Base-by-base conservation (phyloP, 352 stramenopile genomes). In the Peronospora belbahrii region DNA sequence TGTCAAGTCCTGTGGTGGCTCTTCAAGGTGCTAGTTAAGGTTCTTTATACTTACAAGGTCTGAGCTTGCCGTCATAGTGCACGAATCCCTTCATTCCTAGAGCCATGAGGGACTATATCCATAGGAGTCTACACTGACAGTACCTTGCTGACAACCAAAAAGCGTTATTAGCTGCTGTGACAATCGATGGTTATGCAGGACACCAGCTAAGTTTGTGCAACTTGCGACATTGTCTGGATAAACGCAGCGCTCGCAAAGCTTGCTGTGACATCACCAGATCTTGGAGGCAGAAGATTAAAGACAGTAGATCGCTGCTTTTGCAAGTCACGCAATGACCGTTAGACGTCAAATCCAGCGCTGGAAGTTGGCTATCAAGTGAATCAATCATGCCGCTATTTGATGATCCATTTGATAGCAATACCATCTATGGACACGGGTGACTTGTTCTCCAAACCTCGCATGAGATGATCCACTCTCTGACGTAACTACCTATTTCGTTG, bases 161-260 rank as follows among this genome's bases (percentile, higher is more conserved):
- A 70, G 48, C 8, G 53, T 36, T 23, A 61, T 41, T 14, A 55
- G 52, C 10, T 70, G 61, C 25, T 59, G 57, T 4, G 67, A 40
- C 14, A 70, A 37, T 19, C 56, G 52, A 42, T 48, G 61, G 8
- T 70, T 56, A 1, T 43, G 42, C 8, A 70, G 37, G n/a, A 70
- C 48, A 8, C 61, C 59, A 14, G 59, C 58, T 17, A 77, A n/a
- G 43, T 28, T 65, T 66, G 22, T 68, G 62, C 37, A 67, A 59
- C 18, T 61, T 65, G 24, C 63, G 63, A 48, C 66, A 81, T n/a
- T n/a, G 14, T 58, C 33, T n/a, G 66, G 65, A 51, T 66, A 81
- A 47, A 81, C 66, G 47, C 69, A 57, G 9, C 46, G 57, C n/a
- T 54, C 43, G 50, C 68, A 81, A 4, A 81, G 37, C 9, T 65